Evolutionary conservation across 345 rosid species (phyloP), one percentile per base, ranked within the genome.

Genomic region (Streptanthus diversifolius): DNA sequence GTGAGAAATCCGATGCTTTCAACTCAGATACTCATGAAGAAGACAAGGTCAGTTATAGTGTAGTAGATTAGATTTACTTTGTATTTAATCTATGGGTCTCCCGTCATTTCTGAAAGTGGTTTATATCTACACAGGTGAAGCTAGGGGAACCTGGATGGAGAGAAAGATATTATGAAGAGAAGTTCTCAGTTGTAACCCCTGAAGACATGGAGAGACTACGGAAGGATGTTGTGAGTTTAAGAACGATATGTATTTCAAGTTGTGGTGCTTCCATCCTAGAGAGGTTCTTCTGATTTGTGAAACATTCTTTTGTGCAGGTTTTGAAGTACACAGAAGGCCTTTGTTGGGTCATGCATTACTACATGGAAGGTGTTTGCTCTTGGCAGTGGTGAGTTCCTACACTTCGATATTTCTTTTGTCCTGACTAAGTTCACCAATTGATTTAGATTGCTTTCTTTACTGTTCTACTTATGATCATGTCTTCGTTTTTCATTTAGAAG

Each of bases 291-390:
- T 68, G 45, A 74, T 63, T 15, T 52, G 18, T 56, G 75, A 75
- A 57, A 47, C 54, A 44, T 76, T 78, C 15, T 24, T 43, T 67
- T 72, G 79, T 45, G 36, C 70, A 92, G 98, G 97, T 86, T 70
- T 75, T 87, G 84, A 84, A 73, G 82, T 95, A 90, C 71, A 82
- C 90, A 8, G 98, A 95, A 79, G 99, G 99, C 56, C 84, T 95
- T 25, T 95, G 98, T 70, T 95, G 99, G 99, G 98, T 95, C 44
- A 88, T 92, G 99, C 99, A 81, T 75, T 95, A 95, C 80, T 95
- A 95, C 71, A 90, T 88, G 72, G 99, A 92, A 85, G 99, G 98
- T 53, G 98, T 95, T 81, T 92, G 93, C 79, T 95, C 99, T 49
- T 95, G 98, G 99, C 91, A 85, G 68, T 95, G 99, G 99, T 90